A percentile compares a stretch with the other conserved stretches of the same genome.
phyloP scores from a whole-genome alignment of 139 green algal species.

The Asterochloris erici region DNA sequence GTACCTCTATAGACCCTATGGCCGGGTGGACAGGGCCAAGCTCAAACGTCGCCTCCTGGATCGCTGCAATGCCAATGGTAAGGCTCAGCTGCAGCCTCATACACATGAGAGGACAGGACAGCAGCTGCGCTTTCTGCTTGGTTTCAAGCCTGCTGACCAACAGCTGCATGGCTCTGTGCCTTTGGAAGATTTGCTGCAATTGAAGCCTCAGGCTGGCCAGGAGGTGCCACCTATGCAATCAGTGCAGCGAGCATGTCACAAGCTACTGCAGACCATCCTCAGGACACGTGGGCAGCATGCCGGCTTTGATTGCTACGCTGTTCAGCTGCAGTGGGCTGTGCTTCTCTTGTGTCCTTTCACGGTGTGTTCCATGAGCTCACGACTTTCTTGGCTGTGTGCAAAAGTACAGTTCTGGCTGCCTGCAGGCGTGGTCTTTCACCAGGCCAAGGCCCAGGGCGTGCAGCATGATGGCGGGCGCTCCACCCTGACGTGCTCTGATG shows the following conservation, averaged over 20 bases:
- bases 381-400: too few relatives aligned
- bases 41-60: slow-evolving; percentile 89
- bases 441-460: slow-evolving; percentile 55
- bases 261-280: too few relatives aligned
- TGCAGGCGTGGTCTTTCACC: slow-evolving; percentile 65
- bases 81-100: background rate
- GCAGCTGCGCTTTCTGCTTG: too few relatives aligned
- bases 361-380: too few relatives aligned
- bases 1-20: slow-evolving; percentile 85
- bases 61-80: slow-evolving; percentile 60
- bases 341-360: too few relatives aligned
- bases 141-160: too few relatives aligned
- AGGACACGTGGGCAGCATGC: too few relatives aligned
- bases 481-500: slow-evolving; percentile 54
- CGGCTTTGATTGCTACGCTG: too few relatives aligned
- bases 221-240: background rate
- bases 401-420: background rate
- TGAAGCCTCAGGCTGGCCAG: background rate
- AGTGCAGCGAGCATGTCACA: background rate
- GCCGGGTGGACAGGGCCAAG: slow-evolving; percentile 81
- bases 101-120: too few relatives aligned
- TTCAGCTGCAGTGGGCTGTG: too few relatives aligned
- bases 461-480: slow-evolving; percentile 53
- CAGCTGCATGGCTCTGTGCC: too few relatives aligned
- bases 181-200: background rate